A percentile compares a stretch with the other conserved stretches of the same genome.
phyloP scores from a whole-genome alignment of 1,284 basidiomycete species.

The Papiliotrema nemorosa region DNA sequence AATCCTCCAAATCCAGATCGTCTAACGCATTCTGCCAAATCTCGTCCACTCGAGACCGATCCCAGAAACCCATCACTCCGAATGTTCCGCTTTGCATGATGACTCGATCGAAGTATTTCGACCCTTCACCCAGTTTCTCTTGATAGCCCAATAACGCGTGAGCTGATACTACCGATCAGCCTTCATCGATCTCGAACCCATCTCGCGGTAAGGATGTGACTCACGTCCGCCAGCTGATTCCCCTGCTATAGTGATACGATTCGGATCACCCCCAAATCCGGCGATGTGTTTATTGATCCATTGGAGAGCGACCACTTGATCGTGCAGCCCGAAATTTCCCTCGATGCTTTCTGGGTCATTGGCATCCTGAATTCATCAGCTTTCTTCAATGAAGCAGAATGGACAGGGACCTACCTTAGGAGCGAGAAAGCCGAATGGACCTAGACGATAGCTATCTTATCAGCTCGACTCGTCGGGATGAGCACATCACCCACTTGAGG shows the following conservation, averaged over 20 bases:
- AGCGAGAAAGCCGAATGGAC: slow-evolving; percentile 12
- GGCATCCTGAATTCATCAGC: background rate
- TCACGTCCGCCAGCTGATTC: slow-evolving; percentile 32
- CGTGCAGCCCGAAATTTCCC: slow-evolving; percentile 52
- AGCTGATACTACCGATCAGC: slow-evolving; percentile 4
- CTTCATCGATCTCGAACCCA: background rate
- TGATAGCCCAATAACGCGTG: slow-evolving; percentile 8
- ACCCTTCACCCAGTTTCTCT: background rate
- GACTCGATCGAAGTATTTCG: slow-evolving; percentile 5
- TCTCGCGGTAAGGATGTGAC: no score
- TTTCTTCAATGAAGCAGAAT: background rate
- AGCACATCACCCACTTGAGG: slow-evolving; percentile 5
- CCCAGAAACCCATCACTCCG: slow-evolving; percentile 12
- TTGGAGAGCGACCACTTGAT: slow-evolving; percentile 53
- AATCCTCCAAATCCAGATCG: background rate
- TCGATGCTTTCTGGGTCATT: background rate
- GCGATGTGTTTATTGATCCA: slow-evolving; percentile 54
- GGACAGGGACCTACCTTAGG: slow-evolving; percentile 2
- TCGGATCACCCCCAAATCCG: slow-evolving; percentile 49
- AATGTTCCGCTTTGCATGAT: slow-evolving; percentile 15
- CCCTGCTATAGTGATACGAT: slow-evolving; percentile 35
- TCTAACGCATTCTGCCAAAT: slow-evolving; percentile 2
- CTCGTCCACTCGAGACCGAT: background rate
- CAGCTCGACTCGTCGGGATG: background rate
- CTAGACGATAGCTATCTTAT: slow-evolving; percentile 10